These are phyloP conservation scores for Fusarium sp. DNA, from an alignment of 2,329 filamentous ascomycete genomes.

Conservation along the genomic window DNA sequence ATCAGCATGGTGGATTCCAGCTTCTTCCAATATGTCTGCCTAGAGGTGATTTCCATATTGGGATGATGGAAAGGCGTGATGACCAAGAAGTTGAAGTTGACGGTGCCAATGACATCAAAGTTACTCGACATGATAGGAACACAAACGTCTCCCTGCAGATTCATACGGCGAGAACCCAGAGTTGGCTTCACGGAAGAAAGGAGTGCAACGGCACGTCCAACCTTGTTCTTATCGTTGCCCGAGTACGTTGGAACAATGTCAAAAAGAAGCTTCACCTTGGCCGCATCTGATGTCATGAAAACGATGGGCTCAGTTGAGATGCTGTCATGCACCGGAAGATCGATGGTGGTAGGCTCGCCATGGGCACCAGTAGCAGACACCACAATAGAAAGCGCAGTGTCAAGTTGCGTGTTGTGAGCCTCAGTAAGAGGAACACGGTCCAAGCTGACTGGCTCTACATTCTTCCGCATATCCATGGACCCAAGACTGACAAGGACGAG, in stretches of 20 bases:
- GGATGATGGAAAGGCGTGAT: constrained; percentile 95
- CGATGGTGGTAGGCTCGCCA: constrained; percentile 89
- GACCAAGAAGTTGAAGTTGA: constrained; percentile 97
- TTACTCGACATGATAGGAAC: constrained; percentile 89
- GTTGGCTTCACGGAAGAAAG: constrained; percentile 86
- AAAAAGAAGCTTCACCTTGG: constrained; percentile 89
- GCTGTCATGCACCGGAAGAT: constrained; percentile 93
- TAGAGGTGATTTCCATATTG: constrained; percentile 90
- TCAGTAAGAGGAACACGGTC: constrained; percentile 89
- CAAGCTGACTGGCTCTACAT: constrained; percentile 81
- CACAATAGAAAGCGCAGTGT: constrained; percentile 92
- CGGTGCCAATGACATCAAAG: constrained; percentile 90
- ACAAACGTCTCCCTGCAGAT: constrained; percentile 89
- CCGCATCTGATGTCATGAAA: constrained; percentile 82
- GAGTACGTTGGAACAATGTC: constrained; percentile 97
- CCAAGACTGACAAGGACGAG: constrained; percentile 93
- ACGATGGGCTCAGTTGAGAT: constrained; percentile 93
- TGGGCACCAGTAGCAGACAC: constrained; percentile 86
- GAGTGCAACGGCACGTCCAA: constrained; percentile 89
- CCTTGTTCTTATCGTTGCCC: constrained; percentile 86
- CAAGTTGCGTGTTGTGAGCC: constrained; percentile 91
- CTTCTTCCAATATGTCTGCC: constrained; percentile 97
- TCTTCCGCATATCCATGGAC: constrained; percentile 92
- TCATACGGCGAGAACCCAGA: constrained; percentile 88
- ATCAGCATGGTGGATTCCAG: constrained; percentile 87